Evolutionary conservation across 305 asterid genomes (phyloP).

Genomic region (Petunia hybrid): DNA sequence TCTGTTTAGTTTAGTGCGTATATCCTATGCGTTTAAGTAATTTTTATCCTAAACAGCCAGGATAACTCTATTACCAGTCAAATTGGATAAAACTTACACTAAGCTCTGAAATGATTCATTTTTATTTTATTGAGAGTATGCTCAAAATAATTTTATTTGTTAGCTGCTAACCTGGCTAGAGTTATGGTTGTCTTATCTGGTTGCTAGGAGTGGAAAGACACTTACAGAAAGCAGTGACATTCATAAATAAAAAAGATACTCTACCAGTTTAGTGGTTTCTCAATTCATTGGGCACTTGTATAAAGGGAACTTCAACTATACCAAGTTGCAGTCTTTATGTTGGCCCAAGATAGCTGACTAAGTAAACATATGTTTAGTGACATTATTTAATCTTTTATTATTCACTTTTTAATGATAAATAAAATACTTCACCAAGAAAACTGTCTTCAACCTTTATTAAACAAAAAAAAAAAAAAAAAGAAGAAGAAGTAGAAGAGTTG

Average conservation of each 20-base stretch:
- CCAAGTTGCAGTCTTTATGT: slow-evolving; percentile 25
- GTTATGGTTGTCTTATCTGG: background rate
- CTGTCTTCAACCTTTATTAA: no score
- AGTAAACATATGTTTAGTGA: background rate
- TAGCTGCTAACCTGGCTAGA: background rate
- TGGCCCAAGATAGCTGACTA: slow-evolving; percentile 15
- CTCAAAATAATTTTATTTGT: background rate
- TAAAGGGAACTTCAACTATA: background rate
- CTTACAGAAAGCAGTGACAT: background rate
- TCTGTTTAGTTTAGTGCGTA: no score
- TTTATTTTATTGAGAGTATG: background rate
- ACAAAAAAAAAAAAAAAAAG: no score
- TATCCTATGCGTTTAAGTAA: no score
- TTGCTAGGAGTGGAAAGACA: background rate
- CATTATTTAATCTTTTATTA: no score
- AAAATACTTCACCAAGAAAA: no score
- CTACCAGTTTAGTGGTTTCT: slow-evolving; percentile 49
- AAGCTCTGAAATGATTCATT: background rate
- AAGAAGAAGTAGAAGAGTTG: no score
- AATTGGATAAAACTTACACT: background rate
- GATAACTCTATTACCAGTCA: background rate
- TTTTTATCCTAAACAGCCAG: no score
- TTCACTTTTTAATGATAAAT: no score
- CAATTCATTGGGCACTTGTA: slow-evolving; percentile 44
- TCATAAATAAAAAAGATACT: background rate